These are phyloP conservation scores for Wickerhamiella bombiphila DNA, from an alignment of 805 yeast genomes.

Conservation along the genomic window DNA sequence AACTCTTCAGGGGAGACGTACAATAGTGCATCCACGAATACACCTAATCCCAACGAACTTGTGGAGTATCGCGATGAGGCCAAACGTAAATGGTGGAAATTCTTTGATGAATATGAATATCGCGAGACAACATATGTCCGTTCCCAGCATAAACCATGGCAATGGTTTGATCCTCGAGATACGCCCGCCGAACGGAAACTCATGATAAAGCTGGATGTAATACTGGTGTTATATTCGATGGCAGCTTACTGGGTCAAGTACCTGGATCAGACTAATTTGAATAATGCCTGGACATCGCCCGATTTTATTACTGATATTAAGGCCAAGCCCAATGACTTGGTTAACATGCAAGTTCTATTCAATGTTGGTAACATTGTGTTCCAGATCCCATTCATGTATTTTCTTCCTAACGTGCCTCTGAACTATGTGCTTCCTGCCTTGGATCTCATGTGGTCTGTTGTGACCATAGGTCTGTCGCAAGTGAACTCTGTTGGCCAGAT, in stretches of 20 bases:
- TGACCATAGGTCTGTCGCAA: constrained; percentile 42
- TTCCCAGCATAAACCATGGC: constrained; percentile 32
- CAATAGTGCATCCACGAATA: constrained; percentile 4
- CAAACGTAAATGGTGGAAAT: constrained; percentile 27
- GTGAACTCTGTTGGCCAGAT: constrained; percentile 37
- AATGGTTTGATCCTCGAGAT: constrained; percentile 40
- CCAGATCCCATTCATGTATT: constrained; percentile 47
- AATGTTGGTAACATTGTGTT: constrained; percentile 45
- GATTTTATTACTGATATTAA: constrained; percentile 27
- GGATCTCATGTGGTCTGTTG: constrained; percentile 55
- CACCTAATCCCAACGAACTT: not conserved
- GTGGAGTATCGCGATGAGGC: constrained; percentile 14
- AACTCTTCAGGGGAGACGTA: constrained; percentile 5
- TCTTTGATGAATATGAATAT: constrained; percentile 47
- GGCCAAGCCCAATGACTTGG: constrained; percentile 47
- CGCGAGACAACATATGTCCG: constrained; percentile 26
- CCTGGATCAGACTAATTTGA: constrained; percentile 43
- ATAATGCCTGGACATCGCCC: constrained; percentile 47
- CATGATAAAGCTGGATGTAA: constrained; percentile 39
- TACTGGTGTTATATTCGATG: constrained; percentile 39
- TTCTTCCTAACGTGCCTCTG: constrained; percentile 41
- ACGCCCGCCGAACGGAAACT: constrained; percentile 35
- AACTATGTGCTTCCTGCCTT: constrained; percentile 37
- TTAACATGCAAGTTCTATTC: constrained; percentile 43
- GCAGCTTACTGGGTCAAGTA: constrained; percentile 57